Base-by-base conservation (phyloP, 768 basidiomycete species). In the Mrakia frigida region DNA sequence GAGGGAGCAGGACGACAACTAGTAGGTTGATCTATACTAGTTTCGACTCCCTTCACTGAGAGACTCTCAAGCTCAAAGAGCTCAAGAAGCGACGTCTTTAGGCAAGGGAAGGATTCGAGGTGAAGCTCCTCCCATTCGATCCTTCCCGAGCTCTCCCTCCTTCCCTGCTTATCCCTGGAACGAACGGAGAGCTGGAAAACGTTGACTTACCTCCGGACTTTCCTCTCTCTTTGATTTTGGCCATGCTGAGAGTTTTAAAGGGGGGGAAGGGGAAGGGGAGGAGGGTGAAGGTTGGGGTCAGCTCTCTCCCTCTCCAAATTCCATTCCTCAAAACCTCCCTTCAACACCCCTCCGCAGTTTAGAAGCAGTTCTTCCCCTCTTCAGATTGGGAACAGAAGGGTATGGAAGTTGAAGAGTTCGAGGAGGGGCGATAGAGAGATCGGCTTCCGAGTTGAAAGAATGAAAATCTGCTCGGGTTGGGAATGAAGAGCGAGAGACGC, bases 211-310 rank as follows among this genome's bases (percentile, higher is more conserved):
- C 83, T 77, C 84, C 84, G 78, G 82, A 81, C 79, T 84, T 82
- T 79, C 84, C 84, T 78, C 82, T 80, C 77, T 79, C 81, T 81
- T 84, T 83, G 81, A 84, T 84, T 78, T 84, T 84, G 70, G 84
- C 84, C 84, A 84, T 84, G 21, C 18, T 79, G 75, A n/a, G n/a
- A 56, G 65, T 35, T 37, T 28, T 52, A 25, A 28, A 59, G 31
- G 61, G 18, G 73, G 43, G 63, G 31, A 63, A 13, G 28, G 28
- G n/a, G 46, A n/a, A n/a, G 39, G 23, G 65, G 65, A 25, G 37
- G 69, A n/a, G 41, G 39, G 18, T 41, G 37, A 28, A 50, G 46
- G 46, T 50, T 50, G 46, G 46, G 16, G 5, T 50, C 46, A 9
- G 46, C 39, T 41, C 11, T 11, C 21, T 50, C 46, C 3, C 46